Conservation (phyloP, 768 basidiomycete species). For the Panaeolus papilionaceus region DNA sequence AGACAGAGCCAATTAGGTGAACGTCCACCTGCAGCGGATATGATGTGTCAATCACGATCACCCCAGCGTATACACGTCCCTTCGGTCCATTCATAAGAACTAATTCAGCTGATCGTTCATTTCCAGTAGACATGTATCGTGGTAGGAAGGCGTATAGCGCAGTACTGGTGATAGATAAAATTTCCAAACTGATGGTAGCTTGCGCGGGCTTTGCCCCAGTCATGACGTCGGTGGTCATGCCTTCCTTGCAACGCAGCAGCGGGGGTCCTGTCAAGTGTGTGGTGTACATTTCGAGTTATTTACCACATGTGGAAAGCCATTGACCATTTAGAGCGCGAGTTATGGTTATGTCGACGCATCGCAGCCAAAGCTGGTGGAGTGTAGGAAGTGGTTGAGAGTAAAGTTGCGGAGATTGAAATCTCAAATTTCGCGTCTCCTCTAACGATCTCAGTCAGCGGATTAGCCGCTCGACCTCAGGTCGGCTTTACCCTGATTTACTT, state of each 20-base stretch:
- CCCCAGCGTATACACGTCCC: neutral
- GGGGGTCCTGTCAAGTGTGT: neutral
- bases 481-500: neutral
- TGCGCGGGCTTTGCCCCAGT: neutral
- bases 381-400: neutral
- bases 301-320: neutral
- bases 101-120: neutral
- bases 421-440: neutral
- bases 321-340: neutral
- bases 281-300: neutral
- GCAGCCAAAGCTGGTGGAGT: neutral
- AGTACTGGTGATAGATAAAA: neutral
- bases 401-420: neutral
- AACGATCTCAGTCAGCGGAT: neutral
- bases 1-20: neutral
- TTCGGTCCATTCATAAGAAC: neutral
- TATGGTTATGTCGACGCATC: neutral
- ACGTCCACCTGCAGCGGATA: slow-evolving; percentile 2
- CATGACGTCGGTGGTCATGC: neutral
- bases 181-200: neutral
- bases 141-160: neutral
- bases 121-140: slow-evolving; percentile 2
- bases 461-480: neutral
- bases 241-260: neutral
- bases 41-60: slow-evolving; percentile 13